Base-by-base conservation (phyloP, 2,329 filamentous ascomycete species). In the Cryphonectria japonica region DNA sequence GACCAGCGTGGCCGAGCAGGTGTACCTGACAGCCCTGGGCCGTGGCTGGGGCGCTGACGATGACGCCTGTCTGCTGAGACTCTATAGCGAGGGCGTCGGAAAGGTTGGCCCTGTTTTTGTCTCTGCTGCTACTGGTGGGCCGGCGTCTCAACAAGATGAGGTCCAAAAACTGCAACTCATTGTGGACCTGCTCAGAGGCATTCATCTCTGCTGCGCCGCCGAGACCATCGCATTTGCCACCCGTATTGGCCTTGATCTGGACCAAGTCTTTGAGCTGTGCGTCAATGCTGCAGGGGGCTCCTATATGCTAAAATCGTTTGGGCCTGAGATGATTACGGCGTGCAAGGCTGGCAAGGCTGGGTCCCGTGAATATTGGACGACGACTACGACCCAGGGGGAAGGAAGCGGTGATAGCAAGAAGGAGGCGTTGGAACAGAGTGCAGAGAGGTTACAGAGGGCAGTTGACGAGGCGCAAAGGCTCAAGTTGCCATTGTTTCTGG, bases 1-100 rank as follows among this genome's bases (percentile, higher is more conserved):
- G 76, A 87, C 86, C 69, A 86, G 85, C 52, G 83, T 85, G 0
- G 89, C 90, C 14, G 91, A 93, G 79, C 89, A 92, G 78, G 84
- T 87, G 39, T 92, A 91, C 77, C 85, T 91, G 69, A 80, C 87
- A 39, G 88, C 85, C 19, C 78, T 92, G 9, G 82, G 86, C 34
- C 85, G 86, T 57, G 91, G 90, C 13, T 89, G 80, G 74, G 83
- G 81, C 2, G 73, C 78, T 5, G 82, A 84, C 64, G 84, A 85
- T 72, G 84, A 85, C 74, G 82, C 80, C 60, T 79, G 81, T 64
- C 74, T 85, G 41, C 76, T 85, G 63, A 77, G 82, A 52, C 70
- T 85, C 68, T 85, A 85, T 73, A 80, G 76, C 11, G 80, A 83
- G 59, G 81, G 81, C 11, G 76, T 77, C 65, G 78, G 78, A 26